phyloP scores from a whole-genome alignment of 768 basidiomycete genomes.

The Dictyophora rubrovolvata region DNA sequence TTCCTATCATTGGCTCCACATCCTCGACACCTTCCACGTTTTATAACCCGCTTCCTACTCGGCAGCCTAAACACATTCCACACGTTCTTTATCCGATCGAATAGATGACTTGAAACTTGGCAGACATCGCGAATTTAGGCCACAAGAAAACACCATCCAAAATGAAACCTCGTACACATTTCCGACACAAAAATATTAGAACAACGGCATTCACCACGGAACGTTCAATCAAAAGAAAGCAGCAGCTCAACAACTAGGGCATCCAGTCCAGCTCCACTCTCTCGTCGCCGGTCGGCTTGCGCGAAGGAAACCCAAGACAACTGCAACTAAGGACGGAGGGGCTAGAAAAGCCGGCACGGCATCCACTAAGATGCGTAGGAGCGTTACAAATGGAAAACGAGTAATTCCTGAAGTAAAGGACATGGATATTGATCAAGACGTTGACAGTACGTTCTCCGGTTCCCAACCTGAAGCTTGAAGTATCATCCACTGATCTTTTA shows the following conservation, averaged over 20 bases:
- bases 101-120: neutral
- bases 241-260: neutral
- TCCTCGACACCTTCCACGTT: neutral
- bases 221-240: too few relatives aligned
- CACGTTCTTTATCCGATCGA: neutral
- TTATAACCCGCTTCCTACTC: neutral
- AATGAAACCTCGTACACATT: constrained; percentile 28
- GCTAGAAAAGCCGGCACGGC: too few relatives aligned
- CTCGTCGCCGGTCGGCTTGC: too few relatives aligned
- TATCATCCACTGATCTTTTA: too few relatives aligned
- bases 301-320: constrained; percentile 4
- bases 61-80: neutral
- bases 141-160: constrained; percentile 5
- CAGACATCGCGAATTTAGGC: neutral
- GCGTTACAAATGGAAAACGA: too few relatives aligned
- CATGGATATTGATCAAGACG: too few relatives aligned
- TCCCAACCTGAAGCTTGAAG: too few relatives aligned
- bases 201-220: too few relatives aligned
- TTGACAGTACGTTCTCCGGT: too few relatives aligned
- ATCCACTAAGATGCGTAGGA: too few relatives aligned
- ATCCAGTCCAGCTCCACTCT: neutral
- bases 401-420: too few relatives aligned
- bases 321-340: constrained; percentile 15
- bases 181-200: neutral
- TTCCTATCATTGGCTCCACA: neutral